phyloP scores from a whole-genome alignment of 805 yeast genomes.

The Candida boidinii region DNA sequence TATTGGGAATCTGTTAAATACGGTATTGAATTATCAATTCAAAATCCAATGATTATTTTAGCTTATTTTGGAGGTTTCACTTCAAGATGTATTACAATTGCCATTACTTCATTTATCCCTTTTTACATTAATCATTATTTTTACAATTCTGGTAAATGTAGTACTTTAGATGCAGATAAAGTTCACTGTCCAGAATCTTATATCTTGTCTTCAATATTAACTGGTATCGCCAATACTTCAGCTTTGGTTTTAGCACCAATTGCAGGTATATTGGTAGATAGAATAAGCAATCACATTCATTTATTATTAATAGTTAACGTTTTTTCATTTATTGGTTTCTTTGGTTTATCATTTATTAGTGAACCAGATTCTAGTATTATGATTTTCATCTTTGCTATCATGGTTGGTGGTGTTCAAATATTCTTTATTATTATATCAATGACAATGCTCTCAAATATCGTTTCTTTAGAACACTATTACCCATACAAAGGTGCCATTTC shows the following conservation, averaged over 20 bases:
- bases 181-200: constrained; percentile 54
- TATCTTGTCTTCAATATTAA: constrained; percentile 54
- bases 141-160: constrained; percentile 41
- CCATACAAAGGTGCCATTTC: constrained; percentile 53
- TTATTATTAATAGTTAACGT: constrained; percentile 29
- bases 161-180: constrained; percentile 22
- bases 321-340: constrained; percentile 35
- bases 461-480: constrained; percentile 34
- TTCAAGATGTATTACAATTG: constrained; percentile 55
- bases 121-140: constrained; percentile 51
- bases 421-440: constrained; percentile 56
- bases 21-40: constrained; percentile 40
- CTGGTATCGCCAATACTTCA: constrained; percentile 56
- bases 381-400: constrained; percentile 29
- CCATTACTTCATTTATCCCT: constrained; percentile 54
- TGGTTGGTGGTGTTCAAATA: constrained; percentile 55
- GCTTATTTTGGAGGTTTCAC: constrained; percentile 57
- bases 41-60: constrained; percentile 38
- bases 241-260: constrained; percentile 55
- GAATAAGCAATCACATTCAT: constrained; percentile 19
- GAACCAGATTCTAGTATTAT: constrained; percentile 28
- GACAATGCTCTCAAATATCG: constrained; percentile 35
- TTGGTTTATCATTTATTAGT: constrained; percentile 24
- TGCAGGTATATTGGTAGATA: constrained; percentile 53
- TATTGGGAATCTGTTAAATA: constrained; percentile 33